These are phyloP conservation scores for Spatholobus suberectus DNA, from an alignment of 306 rosid species.

Conservation along the genomic window DNA sequence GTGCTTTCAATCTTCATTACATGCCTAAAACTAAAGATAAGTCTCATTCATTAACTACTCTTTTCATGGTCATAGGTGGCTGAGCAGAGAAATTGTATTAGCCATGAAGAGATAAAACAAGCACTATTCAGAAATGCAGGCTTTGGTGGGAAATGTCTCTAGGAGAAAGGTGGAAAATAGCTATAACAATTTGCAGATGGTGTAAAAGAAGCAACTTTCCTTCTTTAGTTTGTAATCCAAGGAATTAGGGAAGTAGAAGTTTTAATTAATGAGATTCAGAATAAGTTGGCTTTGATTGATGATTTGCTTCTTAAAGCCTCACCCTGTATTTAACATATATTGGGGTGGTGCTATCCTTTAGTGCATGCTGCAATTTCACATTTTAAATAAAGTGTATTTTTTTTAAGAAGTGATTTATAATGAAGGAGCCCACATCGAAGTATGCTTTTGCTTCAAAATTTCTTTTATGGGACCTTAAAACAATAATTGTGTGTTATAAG, in stretches of 20 bases:
- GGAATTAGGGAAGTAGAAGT: conserved; percentile 45
- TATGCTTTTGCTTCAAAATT: not conserved
- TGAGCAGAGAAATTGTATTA: conserved; percentile 52
- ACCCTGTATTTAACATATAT: conserved; percentile 41
- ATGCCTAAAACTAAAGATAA: not conserved
- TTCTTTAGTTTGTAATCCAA: conserved; percentile 32
- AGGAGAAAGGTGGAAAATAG: conserved; percentile 42
- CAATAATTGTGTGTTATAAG: conserved; percentile 18
- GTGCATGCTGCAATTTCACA: conserved; percentile 30
- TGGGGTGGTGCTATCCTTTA: conserved; percentile 14
- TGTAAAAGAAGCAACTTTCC: conserved; percentile 40
- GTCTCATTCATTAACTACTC: not conserved
- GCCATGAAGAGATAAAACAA: conserved; percentile 75
- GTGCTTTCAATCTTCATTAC: not conserved
- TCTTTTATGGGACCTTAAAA: conserved; percentile 1
- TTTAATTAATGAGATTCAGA: conserved; percentile 42
- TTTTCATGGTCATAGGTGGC: conserved; percentile 50
- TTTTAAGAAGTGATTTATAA: conserved; percentile 14
- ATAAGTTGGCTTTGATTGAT: conserved; percentile 47
- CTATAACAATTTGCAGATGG: conserved; percentile 37
- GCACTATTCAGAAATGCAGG: conserved; percentile 88
- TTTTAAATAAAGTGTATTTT: not conserved
- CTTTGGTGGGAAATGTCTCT: conserved; percentile 78
- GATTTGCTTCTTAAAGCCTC: conserved; percentile 47
- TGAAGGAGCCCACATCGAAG: conserved; percentile 27